Evolutionary conservation across 495 filamentous ascomycete species (phyloP), one percentile per base, ranked within the genome.

Genomic region (Aspergillus indologenus): DNA sequence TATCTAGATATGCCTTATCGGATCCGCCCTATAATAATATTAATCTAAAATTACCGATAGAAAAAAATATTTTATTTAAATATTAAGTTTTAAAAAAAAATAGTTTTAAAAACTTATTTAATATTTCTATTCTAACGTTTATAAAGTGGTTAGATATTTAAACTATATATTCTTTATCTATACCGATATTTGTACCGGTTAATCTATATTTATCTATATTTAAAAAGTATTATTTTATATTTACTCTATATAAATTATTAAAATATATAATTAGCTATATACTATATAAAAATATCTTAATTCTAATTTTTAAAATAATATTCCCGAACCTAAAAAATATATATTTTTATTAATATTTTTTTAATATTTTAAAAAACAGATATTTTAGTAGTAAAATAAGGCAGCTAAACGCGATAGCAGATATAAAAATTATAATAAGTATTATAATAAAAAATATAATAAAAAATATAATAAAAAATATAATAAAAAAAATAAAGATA

Each of bases 401-500:
- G 9, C 9, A 4, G 9, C 9, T 4, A 29, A 29, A 4, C 21
- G 21, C 21, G 21, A n/a, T n/a, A n/a, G n/a, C n/a, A n/a, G n/a
- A 11, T 49, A 49, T 29, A 29, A 29, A 29, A 29, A 29, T 29
- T 4, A 52, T 26, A 26, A 52, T 29, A 52, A 29, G n/a, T n/a
- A n/a, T n/a, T n/a, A n/a, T n/a, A n/a, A n/a, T n/a, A n/a, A n/a
- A n/a, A n/a, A n/a, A n/a, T n/a, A n/a, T n/a, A n/a, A n/a, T 19
- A 52, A 31, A 19, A 29, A 29, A 26, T 26, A 52, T 26, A n/a
- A n/a, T n/a, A n/a, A n/a, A n/a, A n/a, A n/a, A n/a, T n/a, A n/a
- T n/a, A n/a, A n/a, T 19, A 52, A 31, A 19, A 29, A 29, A 26
- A 52, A 29, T n/a, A n/a, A n/a, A n/a, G n/a, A n/a, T 52, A 52